A percentile compares a stretch with the other conserved stretches of the same genome.
Conservation (phyloP, 1,284 basidiomycete genomes). For the Sanguinoderma infundibulare region DNA sequence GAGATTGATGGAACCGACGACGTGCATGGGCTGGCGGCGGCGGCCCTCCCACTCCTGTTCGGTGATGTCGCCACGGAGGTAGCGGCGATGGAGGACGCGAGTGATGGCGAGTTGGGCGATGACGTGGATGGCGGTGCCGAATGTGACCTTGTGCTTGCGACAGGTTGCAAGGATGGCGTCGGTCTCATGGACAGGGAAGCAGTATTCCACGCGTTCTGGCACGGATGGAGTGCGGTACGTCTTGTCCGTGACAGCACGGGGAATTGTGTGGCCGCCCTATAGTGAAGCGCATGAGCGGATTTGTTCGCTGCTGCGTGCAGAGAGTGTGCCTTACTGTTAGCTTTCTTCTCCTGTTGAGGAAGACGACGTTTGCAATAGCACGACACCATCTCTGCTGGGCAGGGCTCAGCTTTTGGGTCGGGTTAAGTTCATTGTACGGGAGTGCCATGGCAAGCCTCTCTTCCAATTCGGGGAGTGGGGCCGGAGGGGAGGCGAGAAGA, state of each 20-base stretch:
- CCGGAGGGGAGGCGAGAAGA: conserved; percentile 37
- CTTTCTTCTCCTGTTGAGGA: conserved; percentile 35
- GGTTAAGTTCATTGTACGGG: conserved; percentile 2
- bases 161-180: conserved; percentile 41
- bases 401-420: conserved; percentile 30
- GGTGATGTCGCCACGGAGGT: conserved; percentile 50
- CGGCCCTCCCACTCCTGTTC: conserved; percentile 58
- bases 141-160: conserved; percentile 47
- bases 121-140: conserved; percentile 54
- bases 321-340: conserved; percentile 5
- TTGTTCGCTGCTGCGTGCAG: too few species aligned
- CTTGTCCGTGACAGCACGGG: conserved; percentile 37
- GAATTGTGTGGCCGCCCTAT: conserved; percentile 64
- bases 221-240: conserved; percentile 44
- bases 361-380: conserved; percentile 48
- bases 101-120: conserved; percentile 59
- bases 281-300: background rate
- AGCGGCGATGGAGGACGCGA: conserved; percentile 53
- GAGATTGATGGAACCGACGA: conserved; percentile 54
- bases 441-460: conserved; percentile 43
- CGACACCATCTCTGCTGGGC: conserved; percentile 51
- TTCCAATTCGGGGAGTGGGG: conserved; percentile 32
- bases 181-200: conserved; percentile 35
- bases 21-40: conserved; percentile 53
- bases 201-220: conserved; percentile 26